These are phyloP conservation scores for Xerocomellus intermedius DNA, from an alignment of 768 basidiomycete genomes.

Conservation along the genomic window DNA sequence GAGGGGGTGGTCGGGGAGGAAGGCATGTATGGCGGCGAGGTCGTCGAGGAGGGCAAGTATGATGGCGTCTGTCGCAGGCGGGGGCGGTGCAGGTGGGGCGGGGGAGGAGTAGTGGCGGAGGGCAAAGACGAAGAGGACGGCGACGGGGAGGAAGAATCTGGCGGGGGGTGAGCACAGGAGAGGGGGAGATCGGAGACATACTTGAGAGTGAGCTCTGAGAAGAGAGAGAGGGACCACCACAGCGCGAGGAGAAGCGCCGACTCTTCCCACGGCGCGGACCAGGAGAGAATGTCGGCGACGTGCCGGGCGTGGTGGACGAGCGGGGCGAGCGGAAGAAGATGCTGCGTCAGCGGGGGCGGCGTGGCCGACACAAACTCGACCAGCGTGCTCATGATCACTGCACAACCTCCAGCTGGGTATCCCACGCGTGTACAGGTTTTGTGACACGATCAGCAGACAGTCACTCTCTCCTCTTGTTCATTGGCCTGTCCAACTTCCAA, in stretches of 20 bases:
- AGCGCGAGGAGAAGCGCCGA: slow-evolving; percentile 62
- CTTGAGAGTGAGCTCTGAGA: slow-evolving; percentile 52
- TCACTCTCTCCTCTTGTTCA: no score
- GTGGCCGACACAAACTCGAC: slow-evolving; percentile 56
- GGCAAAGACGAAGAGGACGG: slow-evolving; percentile 40
- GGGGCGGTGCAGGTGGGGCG: slow-evolving; percentile 15
- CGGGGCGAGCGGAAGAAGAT: slow-evolving; percentile 63
- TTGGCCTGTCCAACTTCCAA: no score
- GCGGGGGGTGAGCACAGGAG: neutral
- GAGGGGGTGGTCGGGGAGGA: slow-evolving; percentile 44
- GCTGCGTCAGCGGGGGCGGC: slow-evolving; percentile 58
- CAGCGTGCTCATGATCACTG: slow-evolving; percentile 6
- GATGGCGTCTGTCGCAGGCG: slow-evolving; percentile 51
- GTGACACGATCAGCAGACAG: no score
- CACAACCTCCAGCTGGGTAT: no score
- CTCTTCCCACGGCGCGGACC: slow-evolving; percentile 57
- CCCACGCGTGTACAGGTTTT: no score
- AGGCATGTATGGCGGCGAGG: slow-evolving; percentile 60
- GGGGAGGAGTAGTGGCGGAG: slow-evolving; percentile 29
- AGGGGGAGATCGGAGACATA: slow-evolving; percentile 20
- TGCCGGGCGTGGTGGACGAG: slow-evolving; percentile 44
- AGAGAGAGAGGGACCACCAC: slow-evolving; percentile 80
- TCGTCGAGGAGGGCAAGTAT: slow-evolving; percentile 60
- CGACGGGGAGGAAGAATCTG: slow-evolving; percentile 61
- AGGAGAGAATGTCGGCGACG: slow-evolving; percentile 50